phyloP scores from a whole-genome alignment of 164 flowering plant genomes.

The Tetrastigma voinierianum region DNA sequence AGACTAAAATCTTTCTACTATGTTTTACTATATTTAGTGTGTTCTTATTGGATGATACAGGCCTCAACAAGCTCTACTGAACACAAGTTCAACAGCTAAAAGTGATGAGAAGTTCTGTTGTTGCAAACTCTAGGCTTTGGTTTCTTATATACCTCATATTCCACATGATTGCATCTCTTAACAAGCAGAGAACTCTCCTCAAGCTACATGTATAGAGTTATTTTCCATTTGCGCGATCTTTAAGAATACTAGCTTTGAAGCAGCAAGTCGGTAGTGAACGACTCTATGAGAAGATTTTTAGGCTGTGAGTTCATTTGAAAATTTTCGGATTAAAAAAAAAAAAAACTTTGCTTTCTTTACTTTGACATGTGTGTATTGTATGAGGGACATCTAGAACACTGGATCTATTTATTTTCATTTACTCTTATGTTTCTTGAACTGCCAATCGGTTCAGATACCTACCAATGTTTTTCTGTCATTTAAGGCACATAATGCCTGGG shows the following conservation, averaged over 20 bases:
- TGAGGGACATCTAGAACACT: too few species aligned
- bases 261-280: slow-evolving; percentile 19
- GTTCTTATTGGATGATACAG: slow-evolving; percentile 35
- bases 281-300: slow-evolving; percentile 13
- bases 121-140: slow-evolving; percentile 8
- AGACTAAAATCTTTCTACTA: background rate
- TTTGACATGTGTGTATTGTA: slow-evolving; percentile 3
- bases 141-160: slow-evolving; percentile 9
- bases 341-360: slow-evolving; percentile 7
- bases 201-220: slow-evolving; percentile 38
- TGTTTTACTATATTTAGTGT: background rate
- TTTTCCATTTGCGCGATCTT: slow-evolving; percentile 17
- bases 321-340: slow-evolving; percentile 18
- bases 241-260: slow-evolving; percentile 43
- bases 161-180: slow-evolving; percentile 3
- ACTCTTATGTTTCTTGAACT: background rate
- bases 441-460: background rate
- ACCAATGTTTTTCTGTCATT: background rate
- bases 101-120: background rate
- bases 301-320: slow-evolving; percentile 17
- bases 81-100: slow-evolving; percentile 62
- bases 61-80: slow-evolving; percentile 65
- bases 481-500: background rate
- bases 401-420: too few species aligned
- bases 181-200: slow-evolving; percentile 15